Percentiles rank a stretch among this genome's conserved stretches.
Evolutionary conservation across 306 rosid genomes (phyloP).

Genomic region (Styphnolobium japonicum): DNA sequence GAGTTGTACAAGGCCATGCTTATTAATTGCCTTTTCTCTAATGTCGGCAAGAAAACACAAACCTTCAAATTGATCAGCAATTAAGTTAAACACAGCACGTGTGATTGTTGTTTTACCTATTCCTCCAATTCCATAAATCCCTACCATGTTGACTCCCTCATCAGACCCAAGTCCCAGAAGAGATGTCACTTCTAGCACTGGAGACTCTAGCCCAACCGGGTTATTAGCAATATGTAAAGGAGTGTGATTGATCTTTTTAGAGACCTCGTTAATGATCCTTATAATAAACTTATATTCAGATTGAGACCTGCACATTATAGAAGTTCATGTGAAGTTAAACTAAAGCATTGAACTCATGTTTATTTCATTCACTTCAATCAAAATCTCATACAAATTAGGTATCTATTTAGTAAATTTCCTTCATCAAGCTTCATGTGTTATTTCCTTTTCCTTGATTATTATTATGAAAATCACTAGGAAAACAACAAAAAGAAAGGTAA

Average conservation of each 20-base stretch:
- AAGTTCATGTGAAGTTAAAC: background rate
- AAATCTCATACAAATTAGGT: background rate
- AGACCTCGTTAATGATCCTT: background rate
- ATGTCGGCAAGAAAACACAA: background rate
- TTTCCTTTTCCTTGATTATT: background rate
- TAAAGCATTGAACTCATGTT: background rate
- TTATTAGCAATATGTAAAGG: background rate
- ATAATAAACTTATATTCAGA: background rate
- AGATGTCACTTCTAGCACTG: background rate
- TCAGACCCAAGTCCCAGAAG: background rate
- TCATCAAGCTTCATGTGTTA: background rate
- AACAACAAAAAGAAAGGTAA: background rate
- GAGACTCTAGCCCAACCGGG: background rate
- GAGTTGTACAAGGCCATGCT: background rate
- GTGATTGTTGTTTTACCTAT: background rate
- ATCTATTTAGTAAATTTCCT: background rate
- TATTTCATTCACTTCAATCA: background rate
- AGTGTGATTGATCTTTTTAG: background rate
- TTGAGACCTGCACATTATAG: background rate
- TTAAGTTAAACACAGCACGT: background rate
- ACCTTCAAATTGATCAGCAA: background rate
- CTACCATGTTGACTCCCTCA: background rate
- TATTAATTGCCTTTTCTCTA: background rate
- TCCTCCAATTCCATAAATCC: background rate
- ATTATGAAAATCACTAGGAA: background rate